Percentiles rank a stretch among this genome's conserved stretches.
Evolutionary conservation across 805 yeast species (phyloP).

Genomic region (Torulaspora delbrueckii): DNA sequence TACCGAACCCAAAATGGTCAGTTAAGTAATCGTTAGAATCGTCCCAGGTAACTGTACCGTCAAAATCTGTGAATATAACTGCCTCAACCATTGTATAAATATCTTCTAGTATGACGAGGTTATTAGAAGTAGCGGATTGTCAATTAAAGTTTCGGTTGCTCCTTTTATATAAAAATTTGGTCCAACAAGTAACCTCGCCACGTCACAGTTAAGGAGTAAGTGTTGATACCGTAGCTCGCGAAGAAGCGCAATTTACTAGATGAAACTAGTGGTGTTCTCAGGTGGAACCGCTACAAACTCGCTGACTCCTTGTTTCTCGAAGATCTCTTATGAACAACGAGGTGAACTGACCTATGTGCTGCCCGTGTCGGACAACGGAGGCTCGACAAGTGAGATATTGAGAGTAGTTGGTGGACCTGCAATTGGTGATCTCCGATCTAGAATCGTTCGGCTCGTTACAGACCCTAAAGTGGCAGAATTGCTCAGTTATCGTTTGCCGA

Average conservation of each 20-base stretch:
- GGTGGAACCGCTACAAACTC: constrained; percentile 90
- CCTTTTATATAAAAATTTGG: constrained; percentile 6
- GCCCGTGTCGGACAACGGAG: constrained; percentile 91
- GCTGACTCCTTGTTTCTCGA: constrained; percentile 54
- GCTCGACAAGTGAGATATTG: constrained; percentile 84
- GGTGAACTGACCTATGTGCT: constrained; percentile 47
- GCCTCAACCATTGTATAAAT: constrained; percentile 43
- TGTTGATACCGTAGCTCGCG: too few relatives aligned
- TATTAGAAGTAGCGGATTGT: neutral
- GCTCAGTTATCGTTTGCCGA: constrained; percentile 31
- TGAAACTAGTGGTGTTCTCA: constrained; percentile 45
- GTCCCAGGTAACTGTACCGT: constrained; percentile 93
- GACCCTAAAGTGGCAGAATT: constrained; percentile 39
- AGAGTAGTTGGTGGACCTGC: constrained; percentile 92
- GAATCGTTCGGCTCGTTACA: constrained; percentile 71
- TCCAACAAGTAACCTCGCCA: neutral
- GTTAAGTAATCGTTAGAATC: constrained; percentile 92
- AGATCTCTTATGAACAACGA: constrained; percentile 36
- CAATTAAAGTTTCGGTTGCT: neutral
- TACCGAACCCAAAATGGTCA: constrained; percentile 84
- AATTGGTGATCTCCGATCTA: constrained; percentile 83
- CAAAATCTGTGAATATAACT: constrained; percentile 95
- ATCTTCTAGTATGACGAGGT: neutral
- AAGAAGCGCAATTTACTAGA: constrained; percentile 1
- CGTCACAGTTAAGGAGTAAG: neutral